Evolutionary conservation across 2,329 filamentous ascomycete species (phyloP), one percentile per base, ranked within the genome.

Genomic region (Nannizzia gypsea): DNA sequence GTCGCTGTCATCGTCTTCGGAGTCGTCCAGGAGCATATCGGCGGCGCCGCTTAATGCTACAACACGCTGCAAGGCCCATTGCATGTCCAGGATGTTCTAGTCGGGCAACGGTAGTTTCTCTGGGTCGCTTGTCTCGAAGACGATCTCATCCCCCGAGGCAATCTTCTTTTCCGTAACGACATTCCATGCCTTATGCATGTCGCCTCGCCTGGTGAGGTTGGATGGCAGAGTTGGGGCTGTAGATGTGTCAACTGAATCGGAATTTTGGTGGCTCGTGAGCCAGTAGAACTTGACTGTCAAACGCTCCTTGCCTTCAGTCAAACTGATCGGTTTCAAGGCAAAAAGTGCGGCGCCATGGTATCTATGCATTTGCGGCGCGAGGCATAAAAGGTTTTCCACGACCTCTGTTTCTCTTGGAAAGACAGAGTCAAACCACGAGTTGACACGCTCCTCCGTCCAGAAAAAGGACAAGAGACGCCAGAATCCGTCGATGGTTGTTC

Each of bases 381-480:
- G 46, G 50, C 59, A 61, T 15, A 63, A 17, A 11, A 63, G 48
- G 28, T 63, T 61, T n/a, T 55, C 42, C 17, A 61, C 54, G 22
- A 26, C 52, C 26, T 62, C 60, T 2, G 57, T 63, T 48, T 17
- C 44, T 22, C 22, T 48, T 11, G 44, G 44, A 44, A 46, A 55
- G 17, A 61, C 59, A 46, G 57, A 48, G 40, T 55, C 24, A 34
- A 55, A 56, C 59, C 61, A 63, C 13, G 34, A 34, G 34, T 56
- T 31, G 13, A 60, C 52, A 15, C 40, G 54, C 34, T 57, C 56
- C 38, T 59, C 13, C 13, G 61, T 57, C 61, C 59, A 63, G 56
- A 63, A 63, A 40, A 58, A 48, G n/a, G 48, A 17, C 31, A 62
- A 42, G 22, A 62, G 55, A 50, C 24, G 40, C 61, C 61, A 62